A percentile compares a stretch with the other conserved stretches of the same genome.
Conservation (phyloP, 2,329 filamentous ascomycete species). For the Biscogniauxia mediterranea region DNA sequence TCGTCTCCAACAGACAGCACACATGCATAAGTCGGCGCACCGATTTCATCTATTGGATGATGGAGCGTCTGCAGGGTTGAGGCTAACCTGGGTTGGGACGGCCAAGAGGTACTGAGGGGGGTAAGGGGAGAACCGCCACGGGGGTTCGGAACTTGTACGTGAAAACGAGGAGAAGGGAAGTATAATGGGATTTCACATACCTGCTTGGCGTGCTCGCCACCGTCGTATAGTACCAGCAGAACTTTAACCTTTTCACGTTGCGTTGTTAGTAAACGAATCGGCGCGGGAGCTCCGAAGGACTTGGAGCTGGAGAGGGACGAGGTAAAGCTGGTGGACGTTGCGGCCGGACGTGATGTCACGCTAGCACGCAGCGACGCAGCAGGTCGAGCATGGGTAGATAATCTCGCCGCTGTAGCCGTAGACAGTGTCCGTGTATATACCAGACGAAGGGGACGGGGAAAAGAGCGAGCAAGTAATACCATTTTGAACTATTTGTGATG, state of each 20-base stretch:
- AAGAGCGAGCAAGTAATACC: constrained; percentile 61
- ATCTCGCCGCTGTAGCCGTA: constrained; percentile 27
- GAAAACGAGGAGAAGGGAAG: constrained; percentile 5
- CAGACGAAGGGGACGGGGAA: constrained; percentile 41
- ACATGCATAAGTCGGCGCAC: constrained; percentile 13
- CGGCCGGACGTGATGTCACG: constrained; percentile 26
- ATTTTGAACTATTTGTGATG: constrained; percentile 28
- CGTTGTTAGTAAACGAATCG: constrained; percentile 58
- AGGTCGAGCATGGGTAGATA: constrained; percentile 23
- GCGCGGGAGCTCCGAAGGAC: constrained; percentile 49
- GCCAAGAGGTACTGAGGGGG: not conserved
- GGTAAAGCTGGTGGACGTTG: constrained; percentile 19
- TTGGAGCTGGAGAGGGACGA: constrained; percentile 35
- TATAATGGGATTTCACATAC: constrained; percentile 46
- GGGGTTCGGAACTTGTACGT: constrained; percentile 2
- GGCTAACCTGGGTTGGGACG: constrained; percentile 5
- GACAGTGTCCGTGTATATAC: constrained; percentile 26
- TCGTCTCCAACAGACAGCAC: constrained; percentile 7
- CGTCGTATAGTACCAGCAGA: constrained; percentile 91
- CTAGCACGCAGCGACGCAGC: constrained; percentile 24
- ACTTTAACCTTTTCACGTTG: constrained; percentile 78
- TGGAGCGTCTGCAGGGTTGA: constrained; percentile 1
- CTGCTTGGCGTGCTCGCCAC: constrained; percentile 81
- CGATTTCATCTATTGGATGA: constrained; percentile 11
- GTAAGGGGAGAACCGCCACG: not conserved